Percentiles rank a stretch among this genome's conserved stretches.
Conservation (phyloP, 106 monocot species). For the Allium fistulosum region DNA sequence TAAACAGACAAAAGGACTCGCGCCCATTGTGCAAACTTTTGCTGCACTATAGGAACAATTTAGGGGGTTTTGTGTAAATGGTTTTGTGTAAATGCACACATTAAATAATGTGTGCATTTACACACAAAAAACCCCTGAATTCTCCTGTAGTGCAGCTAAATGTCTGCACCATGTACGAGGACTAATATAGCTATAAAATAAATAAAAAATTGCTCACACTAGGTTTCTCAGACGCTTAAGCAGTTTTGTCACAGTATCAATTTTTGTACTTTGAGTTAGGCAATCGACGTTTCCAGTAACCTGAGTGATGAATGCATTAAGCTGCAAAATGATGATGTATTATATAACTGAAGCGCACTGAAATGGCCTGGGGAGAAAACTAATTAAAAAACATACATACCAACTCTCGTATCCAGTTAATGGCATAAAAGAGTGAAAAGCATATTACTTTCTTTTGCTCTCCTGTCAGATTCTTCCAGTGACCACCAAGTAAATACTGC, state of each 20-base stretch:
- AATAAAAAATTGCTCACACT: conserved; percentile 45
- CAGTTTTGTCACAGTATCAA: conserved; percentile 54
- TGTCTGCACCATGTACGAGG: too few relatives aligned
- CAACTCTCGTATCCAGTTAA: conserved; percentile 95
- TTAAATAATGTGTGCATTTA: too few relatives aligned
- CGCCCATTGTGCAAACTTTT: too few relatives aligned
- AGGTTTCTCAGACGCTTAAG: conserved; percentile 79
- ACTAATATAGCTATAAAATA: neutral
- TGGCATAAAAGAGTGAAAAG: conserved; percentile 67
- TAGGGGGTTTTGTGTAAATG: too few relatives aligned
- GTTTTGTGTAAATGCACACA: too few relatives aligned
- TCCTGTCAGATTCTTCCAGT: conserved; percentile 57
- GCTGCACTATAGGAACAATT: too few relatives aligned
- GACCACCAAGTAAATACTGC: conserved; percentile 47
- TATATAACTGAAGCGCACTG: neutral
- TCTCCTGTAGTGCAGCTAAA: too few relatives aligned
- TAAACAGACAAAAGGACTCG: too few relatives aligned
- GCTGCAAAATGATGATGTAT: conserved; percentile 26
- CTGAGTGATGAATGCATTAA: conserved; percentile 90
- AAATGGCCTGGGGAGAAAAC: neutral
- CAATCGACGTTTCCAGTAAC: conserved; percentile 36
- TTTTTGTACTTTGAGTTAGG: conserved; percentile 49
- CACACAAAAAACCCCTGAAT: too few relatives aligned
- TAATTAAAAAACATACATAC: conserved; percentile 27
- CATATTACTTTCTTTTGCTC: conserved; percentile 50